Base-by-base conservation (phyloP, 176 grass and related monocot genomes). In the Phoenix dactylifera region DNA sequence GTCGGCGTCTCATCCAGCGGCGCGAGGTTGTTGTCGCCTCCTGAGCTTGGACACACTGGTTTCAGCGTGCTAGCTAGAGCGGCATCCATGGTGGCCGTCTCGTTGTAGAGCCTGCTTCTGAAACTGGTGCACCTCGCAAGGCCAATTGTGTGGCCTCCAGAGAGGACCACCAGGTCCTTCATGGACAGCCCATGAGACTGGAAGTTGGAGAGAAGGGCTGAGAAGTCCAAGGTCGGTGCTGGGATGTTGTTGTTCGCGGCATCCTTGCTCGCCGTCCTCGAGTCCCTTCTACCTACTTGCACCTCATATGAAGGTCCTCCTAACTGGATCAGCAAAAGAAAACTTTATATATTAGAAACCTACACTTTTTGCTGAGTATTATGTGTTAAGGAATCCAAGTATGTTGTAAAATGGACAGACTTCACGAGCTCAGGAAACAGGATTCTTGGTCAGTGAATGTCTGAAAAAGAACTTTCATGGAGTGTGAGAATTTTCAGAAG, bases 11-110 rank as follows among this genome's bases (percentile, higher is more conserved):
- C 50, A 59, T 95, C 90, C 24, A 95, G 68, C 49, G 76, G 70
- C 1, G 74, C 61, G 54, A 95, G 86, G 69, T 67, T 76, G 68
- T 80, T 57, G 18, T 90, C 81, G 69, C 77, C 83, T 23, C 18
- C 26, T 29, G 35, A 6, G 0, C 18, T 52, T 4, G 86, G 92
- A 67, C 86, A 96, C 0, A 15, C 18, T 0, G 57, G 66, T 79
- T 72, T 68, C 32, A 96, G 72, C 22, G 72, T 32, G 4, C 35
- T 50, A 1, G 83, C 72, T 25, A 88, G 66, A 75, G 54, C 10
- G 66, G 62, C 73, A 54, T 90, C 87, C 32, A 85, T 51, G 14
- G 75, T 72, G 50, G 50, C 51, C 2, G 78, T 85, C 69, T 96
- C 92, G 20, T 81, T 81, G 65, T 81, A 74, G 24, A 81, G 22